These are phyloP conservation scores for Gloeopeniophorella convolvens DNA, from an alignment of 768 basidiomycete genomes.

Conservation along the genomic window DNA sequence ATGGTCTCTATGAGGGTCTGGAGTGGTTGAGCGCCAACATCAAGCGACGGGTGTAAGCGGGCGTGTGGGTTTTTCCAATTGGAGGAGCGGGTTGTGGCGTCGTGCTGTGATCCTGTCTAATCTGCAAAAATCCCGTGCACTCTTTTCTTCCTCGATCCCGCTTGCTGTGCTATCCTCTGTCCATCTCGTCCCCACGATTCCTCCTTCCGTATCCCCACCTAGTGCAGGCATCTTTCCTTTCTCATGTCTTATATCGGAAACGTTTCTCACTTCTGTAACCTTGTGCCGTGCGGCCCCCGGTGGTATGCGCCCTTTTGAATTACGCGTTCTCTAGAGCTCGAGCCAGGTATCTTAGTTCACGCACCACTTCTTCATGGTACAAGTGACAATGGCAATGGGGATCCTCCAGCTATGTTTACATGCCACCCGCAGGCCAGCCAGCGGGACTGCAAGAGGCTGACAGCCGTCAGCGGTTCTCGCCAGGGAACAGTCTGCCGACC, in stretches of 20 bases:
- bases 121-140: slow-evolving; percentile 21
- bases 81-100: slow-evolving; percentile 39
- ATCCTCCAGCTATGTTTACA: slow-evolving; percentile 11
- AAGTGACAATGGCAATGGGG: slow-evolving; percentile 16
- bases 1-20: slow-evolving; percentile 97
- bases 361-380: slow-evolving; percentile 14
- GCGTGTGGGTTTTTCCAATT: slow-evolving; percentile 27
- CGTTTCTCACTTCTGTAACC: slow-evolving; percentile 16
- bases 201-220: slow-evolving; percentile 1
- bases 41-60: slow-evolving; percentile 69
- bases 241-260: slow-evolving; percentile 16
- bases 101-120: slow-evolving; percentile 56
- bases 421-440: not conserved
- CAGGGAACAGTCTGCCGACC: slow-evolving; percentile 67
- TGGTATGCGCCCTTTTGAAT: slow-evolving; percentile 11
- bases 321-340: slow-evolving; percentile 16
- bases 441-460: not conserved
- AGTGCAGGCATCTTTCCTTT: slow-evolving; percentile 17
- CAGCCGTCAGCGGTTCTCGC: slow-evolving; percentile 47
- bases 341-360: slow-evolving; percentile 19
- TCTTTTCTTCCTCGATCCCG: slow-evolving; percentile 24
- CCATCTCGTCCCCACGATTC: slow-evolving; percentile 11
- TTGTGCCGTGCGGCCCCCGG: slow-evolving; percentile 10
- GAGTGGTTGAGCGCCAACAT: slow-evolving; percentile 95
- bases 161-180: slow-evolving; percentile 24